Evolutionary conservation across 1,284 basidiomycete genomes (phyloP), one percentile per base, ranked within the genome.

Genomic region (Moesziomyces sp.): DNA sequence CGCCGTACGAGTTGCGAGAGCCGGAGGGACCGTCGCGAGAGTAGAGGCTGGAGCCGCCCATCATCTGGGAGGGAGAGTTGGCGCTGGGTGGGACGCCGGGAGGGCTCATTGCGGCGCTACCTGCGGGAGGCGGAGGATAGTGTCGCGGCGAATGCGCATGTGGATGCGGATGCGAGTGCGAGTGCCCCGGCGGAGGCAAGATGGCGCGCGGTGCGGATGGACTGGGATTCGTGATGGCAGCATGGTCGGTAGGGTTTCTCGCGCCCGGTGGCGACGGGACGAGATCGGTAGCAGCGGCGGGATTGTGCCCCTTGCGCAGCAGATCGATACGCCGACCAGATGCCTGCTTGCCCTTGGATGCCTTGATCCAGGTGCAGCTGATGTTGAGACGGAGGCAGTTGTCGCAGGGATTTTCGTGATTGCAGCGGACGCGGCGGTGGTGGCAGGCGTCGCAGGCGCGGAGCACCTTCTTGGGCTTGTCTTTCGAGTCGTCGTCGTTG

Each of bases 361-460:
- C 78, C 45, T 79, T 78, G 59, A 67, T 64, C 70, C 77, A 79
- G n/a, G 78, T 76, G 49, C 78, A 79, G 43, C 59, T 68, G 56
- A 78, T 71, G 44, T 76, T 70, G 64, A 79, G 76, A 28, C 78
- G 69, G 43, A 67, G 63, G 58, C 78, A 79, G 51, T 79, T 77
- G 50, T 73, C 70, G 62, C 78, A 79, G 16, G 78, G 78, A 26
- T 78, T 62, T 35, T 74, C 63, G 57, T 79, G 76, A 21, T 76
- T 76, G 63, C 78, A 79, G 42, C 72, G 58, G 1, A 79, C 78
- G 10, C 78, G 62, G 34, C 71, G 66, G 46, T 77, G 64, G 46
- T 78, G 74, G 45, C 74, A 74, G 21, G 72, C 67, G 43, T 69
- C 66, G 46, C 67, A 74, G 14, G 72, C 66, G 38, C 72, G 66